A percentile compares a stretch with the other conserved stretches of the same genome.
Conservation (phyloP, 495 filamentous ascomycete genomes). For the Lophiostoma macrostomum region DNA sequence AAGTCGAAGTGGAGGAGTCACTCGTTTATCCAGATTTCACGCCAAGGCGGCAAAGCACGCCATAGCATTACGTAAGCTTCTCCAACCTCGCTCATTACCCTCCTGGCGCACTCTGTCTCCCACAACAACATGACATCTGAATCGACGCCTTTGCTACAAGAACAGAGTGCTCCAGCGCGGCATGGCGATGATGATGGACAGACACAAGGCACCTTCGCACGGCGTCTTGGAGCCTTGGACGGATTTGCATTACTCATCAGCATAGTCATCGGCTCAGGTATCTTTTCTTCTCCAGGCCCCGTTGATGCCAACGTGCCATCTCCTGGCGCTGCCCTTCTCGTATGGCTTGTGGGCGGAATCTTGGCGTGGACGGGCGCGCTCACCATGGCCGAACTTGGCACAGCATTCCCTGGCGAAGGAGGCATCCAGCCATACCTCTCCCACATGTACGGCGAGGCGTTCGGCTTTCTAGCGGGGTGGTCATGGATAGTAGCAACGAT, state of each 20-base stretch:
- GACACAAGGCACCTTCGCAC: constrained; percentile 36
- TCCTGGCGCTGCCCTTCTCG: constrained; percentile 49
- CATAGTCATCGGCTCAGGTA: constrained; percentile 55
- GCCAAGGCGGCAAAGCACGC: too few species aligned
- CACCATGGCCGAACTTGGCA: constrained; percentile 55
- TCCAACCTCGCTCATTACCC: too few species aligned
- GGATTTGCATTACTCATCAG: constrained; percentile 55
- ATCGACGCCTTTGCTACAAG: too few species aligned
- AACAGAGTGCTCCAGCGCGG: too few species aligned
- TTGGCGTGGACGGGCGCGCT: constrained; percentile 57
- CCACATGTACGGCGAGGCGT: constrained; percentile 54
- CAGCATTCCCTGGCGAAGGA: constrained; percentile 51
- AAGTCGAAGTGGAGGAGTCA: too few species aligned
- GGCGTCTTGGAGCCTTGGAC: constrained; percentile 49
- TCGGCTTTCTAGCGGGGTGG: constrained; percentile 56
- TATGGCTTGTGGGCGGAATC: constrained; percentile 53
- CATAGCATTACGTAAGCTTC: too few species aligned
- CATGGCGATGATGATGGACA: background rate
- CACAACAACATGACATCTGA: too few species aligned
- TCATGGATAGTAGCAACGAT: constrained; percentile 58
- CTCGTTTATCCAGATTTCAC: too few species aligned
- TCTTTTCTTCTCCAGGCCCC: constrained; percentile 56
- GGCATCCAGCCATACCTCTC: constrained; percentile 56
- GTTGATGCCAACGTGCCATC: constrained; percentile 57
- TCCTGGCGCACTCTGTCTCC: too few species aligned